Base-by-base conservation (phyloP, 1,284 basidiomycete species). In the Abortiporus biennis region DNA sequence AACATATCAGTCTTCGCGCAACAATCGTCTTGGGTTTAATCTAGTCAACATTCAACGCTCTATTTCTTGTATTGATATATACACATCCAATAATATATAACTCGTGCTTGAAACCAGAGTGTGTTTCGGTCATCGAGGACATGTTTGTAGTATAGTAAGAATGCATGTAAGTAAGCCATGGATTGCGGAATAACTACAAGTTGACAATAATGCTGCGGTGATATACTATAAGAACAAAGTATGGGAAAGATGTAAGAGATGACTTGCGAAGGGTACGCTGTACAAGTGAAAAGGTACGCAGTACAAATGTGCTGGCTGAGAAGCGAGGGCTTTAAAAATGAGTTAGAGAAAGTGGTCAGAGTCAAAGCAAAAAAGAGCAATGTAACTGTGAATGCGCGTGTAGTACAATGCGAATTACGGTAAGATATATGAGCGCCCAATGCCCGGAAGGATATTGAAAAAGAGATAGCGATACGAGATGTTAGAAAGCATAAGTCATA, bases 1-100 rank as follows among this genome's bases (percentile, higher is more conserved):
- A 64, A 56, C 71, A 76, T 51, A 68, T 75, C 27, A 87, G 83
- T 51, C 58, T 91, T 50, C 66, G 88, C 35, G 85, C 84, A 32
- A 89, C 83, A 3, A 73, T 91, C 40, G 72, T 88, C 29, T 61
- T 89, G 45, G 86, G 85, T 3, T 61, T 89, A 38, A 78, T 88
- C 33, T 89, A 67, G 65, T n/a, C n/a, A n/a, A n/a, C n/a, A n/a
- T n/a, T n/a, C n/a, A n/a, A n/a, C n/a, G n/a, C n/a, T n/a, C n/a
- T n/a, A n/a, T n/a, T n/a, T n/a, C n/a, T n/a, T n/a, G n/a, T n/a
- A n/a, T n/a, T n/a, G n/a, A n/a, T n/a, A n/a, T n/a, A n/a, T n/a
- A n/a, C n/a, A n/a, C n/a, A n/a, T n/a, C n/a, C n/a, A n/a, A n/a
- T n/a, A n/a, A n/a, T n/a, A n/a, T n/a, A n/a, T n/a, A n/a, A n/a